A percentile compares a stretch with the other conserved stretches of the same genome.
These are phyloP conservation scores for Wallacemonas sp. DNA, from an alignment of 208 protist genomes.

Conservation along the genomic window DNA sequence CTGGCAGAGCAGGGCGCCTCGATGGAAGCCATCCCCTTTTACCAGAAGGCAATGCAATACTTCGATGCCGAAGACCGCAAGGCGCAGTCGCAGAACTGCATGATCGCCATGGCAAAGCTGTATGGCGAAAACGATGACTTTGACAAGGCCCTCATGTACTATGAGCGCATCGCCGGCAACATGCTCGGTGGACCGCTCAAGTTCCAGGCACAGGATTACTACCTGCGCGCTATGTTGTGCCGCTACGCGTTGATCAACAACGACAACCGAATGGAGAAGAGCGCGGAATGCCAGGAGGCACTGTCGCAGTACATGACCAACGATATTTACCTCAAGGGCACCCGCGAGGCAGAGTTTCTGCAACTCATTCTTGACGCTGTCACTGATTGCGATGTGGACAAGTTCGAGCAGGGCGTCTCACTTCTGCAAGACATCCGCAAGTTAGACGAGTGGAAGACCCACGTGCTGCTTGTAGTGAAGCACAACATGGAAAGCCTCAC, in stretches of 20 bases:
- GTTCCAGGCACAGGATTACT: slow-evolving; percentile 88
- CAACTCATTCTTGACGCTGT: slow-evolving; percentile 70
- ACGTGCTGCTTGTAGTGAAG: slow-evolving; percentile 80
- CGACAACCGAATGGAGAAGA: slow-evolving; percentile 72
- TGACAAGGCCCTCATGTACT: slow-evolving; percentile 79
- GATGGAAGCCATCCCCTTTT: slow-evolving; percentile 73
- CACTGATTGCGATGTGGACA: slow-evolving; percentile 64
- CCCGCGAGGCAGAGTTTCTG: slow-evolving; percentile 76
- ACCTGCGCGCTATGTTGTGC: slow-evolving; percentile 81
- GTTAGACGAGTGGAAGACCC: slow-evolving; percentile 87
- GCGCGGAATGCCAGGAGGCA: slow-evolving; percentile 66
- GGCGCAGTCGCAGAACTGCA: slow-evolving; percentile 73
- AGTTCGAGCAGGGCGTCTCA: slow-evolving; percentile 78
- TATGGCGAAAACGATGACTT: slow-evolving; percentile 77
- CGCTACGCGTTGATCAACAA: slow-evolving; percentile 71
- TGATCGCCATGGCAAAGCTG: slow-evolving; percentile 78
- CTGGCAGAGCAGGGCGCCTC: slow-evolving; percentile 48
- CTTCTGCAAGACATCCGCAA: slow-evolving; percentile 72
- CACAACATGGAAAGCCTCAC: slow-evolving; percentile 82
- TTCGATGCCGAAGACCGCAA: slow-evolving; percentile 84
- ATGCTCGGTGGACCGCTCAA: slow-evolving; percentile 80
- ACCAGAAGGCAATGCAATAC: slow-evolving; percentile 80
- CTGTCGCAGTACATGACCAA: slow-evolving; percentile 60
- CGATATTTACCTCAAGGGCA: slow-evolving; percentile 80
- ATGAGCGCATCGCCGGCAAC: slow-evolving; percentile 68